Evolutionary conservation across 2,329 filamentous ascomycete species (phyloP).

Genomic region (Stenocarpella maydis): DNA sequence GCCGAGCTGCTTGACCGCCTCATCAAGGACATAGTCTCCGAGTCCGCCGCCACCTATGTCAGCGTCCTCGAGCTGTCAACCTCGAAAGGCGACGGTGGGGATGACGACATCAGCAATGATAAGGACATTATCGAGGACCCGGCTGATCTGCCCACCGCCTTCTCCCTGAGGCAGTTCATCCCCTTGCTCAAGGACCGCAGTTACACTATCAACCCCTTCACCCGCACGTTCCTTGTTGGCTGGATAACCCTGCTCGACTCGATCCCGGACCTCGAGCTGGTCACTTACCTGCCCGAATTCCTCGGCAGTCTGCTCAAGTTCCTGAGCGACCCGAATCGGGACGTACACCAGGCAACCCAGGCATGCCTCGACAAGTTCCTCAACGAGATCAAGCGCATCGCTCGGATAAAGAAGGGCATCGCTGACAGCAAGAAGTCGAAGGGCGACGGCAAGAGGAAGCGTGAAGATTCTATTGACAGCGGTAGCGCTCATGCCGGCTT

Average conservation of each 20-base stretch:
- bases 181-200: conserved; percentile 94
- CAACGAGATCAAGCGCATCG: conserved; percentile 92
- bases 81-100: conserved; percentile 47
- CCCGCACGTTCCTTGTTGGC: conserved; percentile 90
- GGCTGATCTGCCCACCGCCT: conserved; percentile 77
- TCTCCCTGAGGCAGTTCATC: conserved; percentile 90
- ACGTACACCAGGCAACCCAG: conserved; percentile 95
- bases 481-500: conserved; percentile 65
- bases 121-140: conserved; percentile 55
- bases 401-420: conserved; percentile 90
- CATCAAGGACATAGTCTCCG: conserved; percentile 94
- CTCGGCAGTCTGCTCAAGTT: conserved; percentile 90
- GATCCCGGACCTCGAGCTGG: conserved; percentile 94
- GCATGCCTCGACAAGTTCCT: conserved; percentile 89
- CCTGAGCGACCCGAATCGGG: conserved; percentile 86
- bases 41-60: conserved; percentile 93
- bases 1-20: conserved; percentile 93
- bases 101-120: conserved; percentile 58
- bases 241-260: conserved; percentile 97
- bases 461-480: conserved; percentile 74
- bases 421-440: conserved; percentile 81
- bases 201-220: conserved; percentile 93
- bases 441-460: conserved; percentile 73
- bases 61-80: conserved; percentile 77
- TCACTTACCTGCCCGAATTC: conserved; percentile 91